Evolutionary conservation across 108 stramenopile species (phyloP).

Genomic region (Cyclostephanos invisitatus): DNA sequence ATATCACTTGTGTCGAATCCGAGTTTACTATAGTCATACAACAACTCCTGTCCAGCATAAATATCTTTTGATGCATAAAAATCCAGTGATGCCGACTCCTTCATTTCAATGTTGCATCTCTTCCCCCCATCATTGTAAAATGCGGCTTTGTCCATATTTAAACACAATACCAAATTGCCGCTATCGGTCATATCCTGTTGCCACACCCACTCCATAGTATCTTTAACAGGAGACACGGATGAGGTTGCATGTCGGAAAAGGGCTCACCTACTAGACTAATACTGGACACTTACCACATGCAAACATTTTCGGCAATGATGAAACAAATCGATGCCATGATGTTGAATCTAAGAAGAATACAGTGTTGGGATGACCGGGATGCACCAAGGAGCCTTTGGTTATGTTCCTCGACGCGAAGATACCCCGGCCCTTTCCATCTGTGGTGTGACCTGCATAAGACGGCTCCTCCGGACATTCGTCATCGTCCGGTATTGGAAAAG

Average conservation of each 20-base stretch:
- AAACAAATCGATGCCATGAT: constrained; percentile 21
- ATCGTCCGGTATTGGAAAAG: constrained; percentile 11
- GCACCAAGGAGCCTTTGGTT: constrained; percentile 15
- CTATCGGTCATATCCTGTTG: constrained; percentile 26
- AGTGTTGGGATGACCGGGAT: constrained; percentile 24
- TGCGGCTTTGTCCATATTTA: constrained; percentile 22
- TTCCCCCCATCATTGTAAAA: constrained; percentile 22
- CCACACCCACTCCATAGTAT: constrained; percentile 25
- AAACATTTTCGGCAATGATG: constrained; percentile 10
- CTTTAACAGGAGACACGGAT: not conserved
- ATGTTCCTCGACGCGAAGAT: constrained; percentile 28
- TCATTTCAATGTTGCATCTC: constrained; percentile 16
- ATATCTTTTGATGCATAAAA: constrained; percentile 21
- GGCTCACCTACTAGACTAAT: not conserved
- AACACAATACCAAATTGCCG: constrained; percentile 28
- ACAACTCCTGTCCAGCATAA: constrained; percentile 15
- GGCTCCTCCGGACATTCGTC: not conserved
- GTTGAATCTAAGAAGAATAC: constrained; percentile 22
- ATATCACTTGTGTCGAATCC: constrained; percentile 14
- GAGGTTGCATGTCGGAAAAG: not conserved
- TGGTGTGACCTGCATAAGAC: constrained; percentile 5
- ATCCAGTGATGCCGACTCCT: constrained; percentile 19
- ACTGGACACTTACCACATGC: constrained; percentile 12
- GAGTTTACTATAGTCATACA: constrained; percentile 9
- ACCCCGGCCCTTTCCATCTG: constrained; percentile 25